Base-by-base conservation (phyloP, 331 rosid species). In the Cucumis variabilis region DNA sequence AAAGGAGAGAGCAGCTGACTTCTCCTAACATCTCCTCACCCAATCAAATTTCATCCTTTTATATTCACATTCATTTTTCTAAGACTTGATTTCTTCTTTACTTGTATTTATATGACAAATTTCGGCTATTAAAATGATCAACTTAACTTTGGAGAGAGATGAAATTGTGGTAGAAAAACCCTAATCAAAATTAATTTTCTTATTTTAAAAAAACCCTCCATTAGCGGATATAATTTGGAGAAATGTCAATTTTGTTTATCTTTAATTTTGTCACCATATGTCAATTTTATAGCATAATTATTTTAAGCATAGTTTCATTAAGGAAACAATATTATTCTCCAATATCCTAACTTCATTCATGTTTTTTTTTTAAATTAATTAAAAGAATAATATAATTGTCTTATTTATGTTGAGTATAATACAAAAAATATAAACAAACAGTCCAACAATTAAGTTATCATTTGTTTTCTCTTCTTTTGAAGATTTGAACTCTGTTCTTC, bases 141-240 rank as follows among this genome's bases (percentile, higher is more conserved):
- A n/a, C n/a, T n/a, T n/a, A n/a, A n/a, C n/a, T n/a, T n/a, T n/a
- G 55, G 13, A 50, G 62, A 55, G 62, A 55, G 17, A 37, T 37
- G 62, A 15, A 55, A 55, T 14, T 16, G 63, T 0, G 2, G 15
- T n/a, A 67, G 7, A 67, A 67, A 69, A 25, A 69, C 69, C 30
- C 53, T 19, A 73, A 73, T 72, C 11, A 74, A 74, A 44, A 7
- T 44, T 0, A 44, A 44, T 44, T 14, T 21, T 37, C 20, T 37
- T 71, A 30, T 17, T 7, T 13, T 30, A 30, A 3, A 44, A 13
- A 44, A 46, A 13, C n/a, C 83, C 83, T 0, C 58, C 37, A 48
- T 77, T 41, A 50, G 23, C 83, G 83, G 14, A 63, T 50, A n/a
- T 24, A 48, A 77, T 77, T 77, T 44, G 82, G 82, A 44, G 60